Conservation (phyloP, 306 rosid species). For the Lagenaria siceraria region DNA sequence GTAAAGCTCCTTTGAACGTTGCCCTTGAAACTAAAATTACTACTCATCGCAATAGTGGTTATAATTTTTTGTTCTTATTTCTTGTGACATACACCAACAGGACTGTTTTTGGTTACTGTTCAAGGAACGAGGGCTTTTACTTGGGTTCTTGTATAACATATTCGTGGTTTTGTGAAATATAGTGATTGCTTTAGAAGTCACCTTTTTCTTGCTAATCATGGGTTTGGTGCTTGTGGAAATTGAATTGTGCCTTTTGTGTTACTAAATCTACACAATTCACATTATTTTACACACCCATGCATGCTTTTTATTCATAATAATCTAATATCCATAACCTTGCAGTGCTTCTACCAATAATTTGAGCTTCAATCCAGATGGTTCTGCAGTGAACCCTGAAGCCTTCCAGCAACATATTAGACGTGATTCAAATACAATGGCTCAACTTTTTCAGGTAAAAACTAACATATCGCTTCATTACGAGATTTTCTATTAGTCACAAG, state of each 20-base stretch:
- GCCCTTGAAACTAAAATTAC: background rate
- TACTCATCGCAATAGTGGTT: background rate
- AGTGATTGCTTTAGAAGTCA: background rate
- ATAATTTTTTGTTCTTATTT: background rate
- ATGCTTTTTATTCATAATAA: background rate
- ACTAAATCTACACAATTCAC: background rate
- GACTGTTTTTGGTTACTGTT: background rate
- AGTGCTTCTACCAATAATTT: slow-evolving; percentile 57
- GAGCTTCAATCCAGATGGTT: slow-evolving; percentile 76
- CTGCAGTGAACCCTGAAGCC: slow-evolving; percentile 81
- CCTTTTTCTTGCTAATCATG: background rate
- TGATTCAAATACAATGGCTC: slow-evolving; percentile 58
- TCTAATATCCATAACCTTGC: slow-evolving; percentile 14
- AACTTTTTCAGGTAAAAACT: slow-evolving; percentile 59
- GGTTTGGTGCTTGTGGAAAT: background rate
- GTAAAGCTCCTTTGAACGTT: background rate
- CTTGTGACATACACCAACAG: background rate
- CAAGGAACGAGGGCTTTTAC: background rate
- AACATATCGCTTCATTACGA: slow-evolving; percentile 2
- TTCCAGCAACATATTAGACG: slow-evolving; percentile 73
- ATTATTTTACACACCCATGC: background rate
- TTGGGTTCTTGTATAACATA: background rate
- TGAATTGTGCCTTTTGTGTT: background rate
- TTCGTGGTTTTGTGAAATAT: background rate
- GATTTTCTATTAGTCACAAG: background rate